Evolutionary conservation across 345 rosid species (phyloP), one percentile per base, ranked within the genome.

Genomic region (Carallia brachiata): DNA sequence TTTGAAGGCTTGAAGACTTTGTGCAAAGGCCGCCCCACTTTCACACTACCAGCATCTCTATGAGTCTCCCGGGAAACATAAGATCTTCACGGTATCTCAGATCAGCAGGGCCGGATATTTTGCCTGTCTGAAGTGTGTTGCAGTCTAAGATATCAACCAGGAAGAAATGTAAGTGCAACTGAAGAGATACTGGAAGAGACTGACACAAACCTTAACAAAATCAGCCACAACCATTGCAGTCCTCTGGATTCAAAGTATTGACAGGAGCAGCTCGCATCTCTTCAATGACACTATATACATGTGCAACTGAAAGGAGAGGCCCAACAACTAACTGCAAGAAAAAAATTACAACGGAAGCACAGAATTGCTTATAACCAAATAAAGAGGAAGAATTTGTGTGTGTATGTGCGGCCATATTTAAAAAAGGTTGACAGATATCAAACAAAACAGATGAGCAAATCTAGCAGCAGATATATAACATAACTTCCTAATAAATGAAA

Each of bases 241-340:
- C 82, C 96, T 84, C 79, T 90, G 96, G 94, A 86, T 95, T 92
- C 78, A 95, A 73, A 47, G 99, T 88, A 81, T 88, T 90, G 75
- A 90, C 84, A 0, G 98, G 98, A 65, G 84, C 82, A 61, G 92
- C 92, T 65, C 87, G 78, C 94, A 95, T 95, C 80, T 92, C 97
- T 80, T 95, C 93, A 65, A 80, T 62, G 15, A 90, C 97, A 36
- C 91, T 40, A 67, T 39, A 86, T 55, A 92, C 84, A 74, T 92
- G 98, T 60, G 83, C 55, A 37, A 61, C 67, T 36, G 97, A 95
- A 52, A 95, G 92, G 64, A 95, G 81, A 12, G 97, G 89, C 52
- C 94, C 97, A 65, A 77, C 91, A 61, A 95, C 83, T 77, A 92
- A 62, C 98, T 95, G 91, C 88, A 83, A 76, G 56, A 68, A 69